These are phyloP conservation scores for Gossypium turneri DNA, from an alignment of 345 rosid genomes.

Conservation along the genomic window DNA sequence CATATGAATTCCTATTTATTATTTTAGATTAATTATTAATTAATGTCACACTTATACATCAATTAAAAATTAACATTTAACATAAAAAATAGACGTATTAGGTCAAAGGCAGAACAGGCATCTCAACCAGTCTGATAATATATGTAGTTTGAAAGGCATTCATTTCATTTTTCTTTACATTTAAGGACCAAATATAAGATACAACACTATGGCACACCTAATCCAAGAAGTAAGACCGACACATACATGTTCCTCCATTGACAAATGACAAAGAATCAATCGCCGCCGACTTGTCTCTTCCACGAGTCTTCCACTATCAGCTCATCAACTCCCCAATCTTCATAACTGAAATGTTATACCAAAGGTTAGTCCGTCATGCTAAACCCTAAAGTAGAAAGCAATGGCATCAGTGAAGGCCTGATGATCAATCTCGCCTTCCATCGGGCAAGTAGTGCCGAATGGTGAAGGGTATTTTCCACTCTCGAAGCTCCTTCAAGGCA, in stretches of 20 bases:
- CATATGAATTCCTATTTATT: no score
- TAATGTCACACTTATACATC: no score
- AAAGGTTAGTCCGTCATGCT: not conserved
- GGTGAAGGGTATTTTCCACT: conserved; percentile 83
- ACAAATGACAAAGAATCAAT: conserved; percentile 26
- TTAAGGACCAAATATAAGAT: not conserved
- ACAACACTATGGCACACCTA: not conserved
- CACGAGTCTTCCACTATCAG: conserved; percentile 89
- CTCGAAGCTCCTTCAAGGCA: conserved; percentile 88
- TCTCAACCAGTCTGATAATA: not conserved
- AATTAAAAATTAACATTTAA: no score
- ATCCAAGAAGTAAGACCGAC: not conserved
- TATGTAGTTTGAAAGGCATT: not conserved
- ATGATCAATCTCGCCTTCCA: conserved; percentile 60
- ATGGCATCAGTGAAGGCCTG: not conserved
- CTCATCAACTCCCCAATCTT: conserved; percentile 89
- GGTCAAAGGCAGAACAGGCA: not conserved
- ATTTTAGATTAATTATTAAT: no score
- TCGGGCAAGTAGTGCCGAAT: conserved; percentile 75
- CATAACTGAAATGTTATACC: conserved; percentile 42
- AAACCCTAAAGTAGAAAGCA: not conserved
- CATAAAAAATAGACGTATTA: not conserved
- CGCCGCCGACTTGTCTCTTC: conserved; percentile 96
- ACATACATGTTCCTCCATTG: not conserved
- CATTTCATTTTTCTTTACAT: not conserved